Evolutionary conservation across 2,329 filamentous ascomycete genomes (phyloP).

Genomic region (Alternaria consortialis): DNA sequence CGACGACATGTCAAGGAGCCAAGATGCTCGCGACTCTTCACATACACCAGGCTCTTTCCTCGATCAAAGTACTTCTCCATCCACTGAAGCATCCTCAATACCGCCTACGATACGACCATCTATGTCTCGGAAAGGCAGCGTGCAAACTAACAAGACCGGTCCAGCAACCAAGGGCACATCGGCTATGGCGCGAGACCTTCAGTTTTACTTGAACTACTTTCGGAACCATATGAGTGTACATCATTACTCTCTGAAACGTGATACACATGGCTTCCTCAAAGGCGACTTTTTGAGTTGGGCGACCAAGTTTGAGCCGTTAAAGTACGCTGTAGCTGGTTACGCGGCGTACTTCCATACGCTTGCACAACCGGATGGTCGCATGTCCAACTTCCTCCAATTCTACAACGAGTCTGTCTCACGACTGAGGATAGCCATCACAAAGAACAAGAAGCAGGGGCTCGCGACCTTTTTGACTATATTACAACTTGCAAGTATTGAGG

Average conservation of each 20-base stretch:
- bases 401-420: conserved; percentile 88
- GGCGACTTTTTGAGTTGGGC: conserved; percentile 76
- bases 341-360: conserved; percentile 86
- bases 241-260: conserved; percentile 81
- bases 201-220: conserved; percentile 82
- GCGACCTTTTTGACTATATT: conserved; percentile 86
- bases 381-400: conserved; percentile 84
- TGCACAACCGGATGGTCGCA: conserved; percentile 72
- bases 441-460: conserved; percentile 74
- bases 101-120: conserved; percentile 39
- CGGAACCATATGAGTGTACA: conserved; percentile 78
- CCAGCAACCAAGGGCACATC: conserved; percentile 22
- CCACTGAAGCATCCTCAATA: conserved; percentile 58
- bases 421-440: conserved; percentile 75
- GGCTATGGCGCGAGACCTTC: conserved; percentile 70
- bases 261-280: conserved; percentile 77
- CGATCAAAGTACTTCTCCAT: conserved; percentile 63
- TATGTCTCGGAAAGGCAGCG: conserved; percentile 46
- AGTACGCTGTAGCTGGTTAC: conserved; percentile 89
- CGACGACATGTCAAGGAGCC: conserved; percentile 32
- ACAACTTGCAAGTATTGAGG: conserved; percentile 93
- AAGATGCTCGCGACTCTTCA: conserved; percentile 46
- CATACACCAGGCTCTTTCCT: conserved; percentile 52
- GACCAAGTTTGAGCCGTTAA: conserved; percentile 77
- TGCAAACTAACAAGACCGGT: conserved; percentile 33